These are phyloP conservation scores for Spongispora temasekensis DNA, from an alignment of 1,284 basidiomycete species.

Conservation along the genomic window DNA sequence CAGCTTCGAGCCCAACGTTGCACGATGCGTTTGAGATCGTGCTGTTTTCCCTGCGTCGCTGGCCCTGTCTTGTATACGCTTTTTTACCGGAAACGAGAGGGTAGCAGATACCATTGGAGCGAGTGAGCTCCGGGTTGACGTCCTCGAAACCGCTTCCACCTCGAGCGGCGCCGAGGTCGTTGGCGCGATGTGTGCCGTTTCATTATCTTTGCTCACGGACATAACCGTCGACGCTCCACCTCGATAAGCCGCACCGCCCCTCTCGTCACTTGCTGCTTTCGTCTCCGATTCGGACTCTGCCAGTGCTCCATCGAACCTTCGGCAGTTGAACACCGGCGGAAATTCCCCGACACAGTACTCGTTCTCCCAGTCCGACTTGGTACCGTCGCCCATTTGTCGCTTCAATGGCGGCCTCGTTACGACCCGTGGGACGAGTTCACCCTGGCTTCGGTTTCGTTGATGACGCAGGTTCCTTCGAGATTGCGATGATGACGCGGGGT, in stretches of 20 bases:
- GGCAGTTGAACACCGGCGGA: no score
- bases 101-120: constrained; percentile 10
- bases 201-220: not conserved
- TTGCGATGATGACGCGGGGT: not conserved
- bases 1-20: not conserved
- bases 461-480: not conserved
- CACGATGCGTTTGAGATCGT: not conserved
- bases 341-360: no score
- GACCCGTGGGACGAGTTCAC: no score
- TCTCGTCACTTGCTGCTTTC: no score
- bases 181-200: not conserved
- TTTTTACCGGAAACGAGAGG: constrained; percentile 27
- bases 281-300: not conserved
- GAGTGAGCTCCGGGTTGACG: not conserved
- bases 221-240: constrained; percentile 1
- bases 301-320: no score
- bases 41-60: constrained; percentile 5
- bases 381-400: no score
- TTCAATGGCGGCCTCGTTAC: no score
- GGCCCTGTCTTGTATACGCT: constrained; percentile 3
- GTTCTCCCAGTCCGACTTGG: no score
- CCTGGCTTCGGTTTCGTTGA: constrained; percentile 1
- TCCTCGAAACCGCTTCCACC: not conserved
- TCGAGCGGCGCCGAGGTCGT: not conserved
- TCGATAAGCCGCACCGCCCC: not conserved